Evolutionary conservation across 108 stramenopile species (phyloP).

Genomic region (Discostella pseudostelligera): DNA sequence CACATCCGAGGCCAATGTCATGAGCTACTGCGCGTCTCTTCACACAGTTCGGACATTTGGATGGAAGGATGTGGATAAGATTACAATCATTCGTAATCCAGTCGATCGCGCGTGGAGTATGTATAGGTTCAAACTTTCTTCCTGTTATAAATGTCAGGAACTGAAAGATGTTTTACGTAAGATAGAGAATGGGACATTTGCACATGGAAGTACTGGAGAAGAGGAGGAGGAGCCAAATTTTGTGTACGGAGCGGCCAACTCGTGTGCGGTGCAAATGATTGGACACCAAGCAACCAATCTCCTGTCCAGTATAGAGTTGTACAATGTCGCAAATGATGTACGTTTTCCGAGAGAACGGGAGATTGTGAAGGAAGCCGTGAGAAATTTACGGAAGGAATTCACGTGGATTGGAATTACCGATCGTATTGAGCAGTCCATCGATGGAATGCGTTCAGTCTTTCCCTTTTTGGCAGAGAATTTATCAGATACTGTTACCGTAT

Average conservation of each 20-base stretch:
- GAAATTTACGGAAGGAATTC: slow-evolving; percentile 60
- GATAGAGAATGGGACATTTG: slow-evolving; percentile 54
- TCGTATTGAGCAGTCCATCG: slow-evolving; percentile 44
- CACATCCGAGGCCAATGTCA: slow-evolving; percentile 46
- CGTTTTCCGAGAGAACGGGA: slow-evolving; percentile 42
- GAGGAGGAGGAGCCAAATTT: slow-evolving; percentile 13
- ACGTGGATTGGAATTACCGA: slow-evolving; percentile 77
- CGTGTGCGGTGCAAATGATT: slow-evolving; percentile 60
- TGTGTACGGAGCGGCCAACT: slow-evolving; percentile 31
- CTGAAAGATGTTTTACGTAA: slow-evolving; percentile 59
- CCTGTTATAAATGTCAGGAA: slow-evolving; percentile 62
- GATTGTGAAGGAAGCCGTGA: slow-evolving; percentile 62
- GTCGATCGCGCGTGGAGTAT: slow-evolving; percentile 83
- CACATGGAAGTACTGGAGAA: not conserved
- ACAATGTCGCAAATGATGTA: slow-evolving; percentile 47
- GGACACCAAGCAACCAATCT: slow-evolving; percentile 74
- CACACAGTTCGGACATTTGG: slow-evolving; percentile 57
- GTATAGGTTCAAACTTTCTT: slow-evolving; percentile 67
- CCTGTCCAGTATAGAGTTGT: slow-evolving; percentile 46
- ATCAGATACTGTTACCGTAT: slow-evolving; percentile 8
- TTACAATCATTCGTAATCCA: slow-evolving; percentile 76
- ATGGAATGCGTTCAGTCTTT: slow-evolving; percentile 56
- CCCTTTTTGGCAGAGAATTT: slow-evolving; percentile 62
- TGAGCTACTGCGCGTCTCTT: slow-evolving; percentile 74
- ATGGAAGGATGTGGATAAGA: slow-evolving; percentile 56